A percentile compares a stretch with the other conserved stretches of the same genome.
Conservation (phyloP, 208 protist species). For the Leishmania mexicana region DNA sequence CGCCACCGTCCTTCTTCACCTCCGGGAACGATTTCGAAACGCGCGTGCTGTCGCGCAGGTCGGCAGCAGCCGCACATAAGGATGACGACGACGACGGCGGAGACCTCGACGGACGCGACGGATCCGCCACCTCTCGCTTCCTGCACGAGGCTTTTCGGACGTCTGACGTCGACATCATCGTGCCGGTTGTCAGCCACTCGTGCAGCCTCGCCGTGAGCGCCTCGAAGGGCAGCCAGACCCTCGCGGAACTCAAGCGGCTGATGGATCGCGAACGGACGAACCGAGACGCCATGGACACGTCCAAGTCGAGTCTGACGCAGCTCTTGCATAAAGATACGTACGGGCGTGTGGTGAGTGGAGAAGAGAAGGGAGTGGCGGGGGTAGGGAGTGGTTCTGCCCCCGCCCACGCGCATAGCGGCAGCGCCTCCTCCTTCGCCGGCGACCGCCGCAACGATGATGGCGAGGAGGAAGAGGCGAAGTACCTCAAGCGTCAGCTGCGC, state of each 20-base stretch:
- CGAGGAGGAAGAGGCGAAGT: slow-evolving; percentile 23
- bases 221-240: slow-evolving; percentile 53
- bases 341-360: slow-evolving; percentile 17
- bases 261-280: slow-evolving; percentile 67
- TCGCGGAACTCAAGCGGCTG: slow-evolving; percentile 50
- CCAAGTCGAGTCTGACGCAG: slow-evolving; percentile 61
- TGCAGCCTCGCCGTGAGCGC: slow-evolving; percentile 60
- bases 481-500: slow-evolving; percentile 30
- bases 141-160: slow-evolving; percentile 24
- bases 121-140: not conserved
- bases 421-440: not conserved
- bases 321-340: slow-evolving; percentile 55
- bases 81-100: slow-evolving; percentile 15
- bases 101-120: slow-evolving; percentile 4
- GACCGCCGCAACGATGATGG: not conserved
- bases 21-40: slow-evolving; percentile 70
- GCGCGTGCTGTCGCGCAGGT: not conserved
- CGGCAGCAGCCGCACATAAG: not conserved
- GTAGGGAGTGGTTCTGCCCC: not conserved
- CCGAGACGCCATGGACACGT: slow-evolving; percentile 68
- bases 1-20: slow-evolving; percentile 67
- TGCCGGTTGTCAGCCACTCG: slow-evolving; percentile 61
- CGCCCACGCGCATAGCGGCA: not conserved
- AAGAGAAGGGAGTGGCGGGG: slow-evolving; percentile 19
- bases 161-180: slow-evolving; percentile 66